phyloP scores from a whole-genome alignment of 345 rosid genomes.

The Lumnitzera littorea region DNA sequence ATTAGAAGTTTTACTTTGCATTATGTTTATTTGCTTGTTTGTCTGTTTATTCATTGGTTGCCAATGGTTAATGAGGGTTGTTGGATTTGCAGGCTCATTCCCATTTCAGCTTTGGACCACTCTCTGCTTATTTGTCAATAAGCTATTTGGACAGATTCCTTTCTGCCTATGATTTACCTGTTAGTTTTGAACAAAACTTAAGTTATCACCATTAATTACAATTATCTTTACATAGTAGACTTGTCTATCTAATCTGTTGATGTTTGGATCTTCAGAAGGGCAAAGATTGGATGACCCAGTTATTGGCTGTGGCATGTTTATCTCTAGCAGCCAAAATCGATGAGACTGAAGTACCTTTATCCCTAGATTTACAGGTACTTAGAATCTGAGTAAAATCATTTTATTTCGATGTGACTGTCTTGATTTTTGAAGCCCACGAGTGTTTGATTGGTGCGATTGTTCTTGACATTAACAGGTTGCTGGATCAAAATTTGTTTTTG shows the following conservation, averaged over 20 bases:
- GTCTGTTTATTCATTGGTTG: conserved; percentile 12
- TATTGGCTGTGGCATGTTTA: conserved; percentile 66
- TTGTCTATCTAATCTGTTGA: not conserved
- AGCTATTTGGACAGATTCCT: conserved; percentile 76
- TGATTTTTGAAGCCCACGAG: no score
- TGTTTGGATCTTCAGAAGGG: conserved; percentile 40
- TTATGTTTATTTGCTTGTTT: conserved; percentile 8
- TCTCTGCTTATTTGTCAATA: conserved; percentile 46
- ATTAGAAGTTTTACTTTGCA: not conserved
- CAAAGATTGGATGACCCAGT: conserved; percentile 56
- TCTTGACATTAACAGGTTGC: conserved; percentile 27
- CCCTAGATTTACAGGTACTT: conserved; percentile 59
- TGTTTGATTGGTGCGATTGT: not conserved
- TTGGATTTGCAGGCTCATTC: conserved; percentile 47
- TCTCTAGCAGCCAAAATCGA: conserved; percentile 77
- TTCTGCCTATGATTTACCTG: conserved; percentile 57
- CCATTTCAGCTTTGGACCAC: conserved; percentile 62
- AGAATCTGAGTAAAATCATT: not conserved
- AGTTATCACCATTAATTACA: not conserved
- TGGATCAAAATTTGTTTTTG: conserved; percentile 53
- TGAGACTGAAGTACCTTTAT: conserved; percentile 54
- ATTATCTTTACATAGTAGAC: not conserved
- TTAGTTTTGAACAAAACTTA: conserved; percentile 20
- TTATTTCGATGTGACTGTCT: not conserved
- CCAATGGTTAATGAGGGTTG: conserved; percentile 13